These are phyloP conservation scores for Metschnikowia amazonensis DNA, from an alignment of 805 yeast species.

Conservation along the genomic window DNA sequence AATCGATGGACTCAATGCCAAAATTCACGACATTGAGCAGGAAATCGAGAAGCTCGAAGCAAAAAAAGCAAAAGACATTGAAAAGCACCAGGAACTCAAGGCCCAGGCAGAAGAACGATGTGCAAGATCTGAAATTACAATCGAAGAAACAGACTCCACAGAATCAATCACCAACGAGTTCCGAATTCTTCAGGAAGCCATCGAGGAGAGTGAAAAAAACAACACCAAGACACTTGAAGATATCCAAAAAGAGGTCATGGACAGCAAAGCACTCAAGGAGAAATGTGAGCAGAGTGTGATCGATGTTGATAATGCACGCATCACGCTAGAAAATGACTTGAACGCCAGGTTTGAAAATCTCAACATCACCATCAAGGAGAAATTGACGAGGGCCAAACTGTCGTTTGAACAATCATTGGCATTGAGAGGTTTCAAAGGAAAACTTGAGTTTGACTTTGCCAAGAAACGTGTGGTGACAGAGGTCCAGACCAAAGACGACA, in stretches of 20 bases:
- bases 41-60: conserved; percentile 15
- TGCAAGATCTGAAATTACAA: conserved; percentile 42
- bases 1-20: conserved; percentile 26
- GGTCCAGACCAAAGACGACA: conserved; percentile 59
- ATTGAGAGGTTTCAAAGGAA: conserved; percentile 71
- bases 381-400: conserved; percentile 29
- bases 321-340: conserved; percentile 28
- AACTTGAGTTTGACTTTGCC: conserved; percentile 57
- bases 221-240: conserved; percentile 56
- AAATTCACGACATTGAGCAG: conserved; percentile 11
- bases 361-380: conserved; percentile 30
- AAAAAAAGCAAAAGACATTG: conserved; percentile 12
- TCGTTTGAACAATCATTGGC: conserved; percentile 57
- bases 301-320: conserved; percentile 28
- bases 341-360: conserved; percentile 31
- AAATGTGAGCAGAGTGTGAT: conserved; percentile 40
- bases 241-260: conserved; percentile 46
- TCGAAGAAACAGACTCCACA: conserved; percentile 37
- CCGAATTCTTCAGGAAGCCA: conserved; percentile 40
- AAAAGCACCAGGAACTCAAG: conserved; percentile 17
- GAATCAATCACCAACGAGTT: conserved; percentile 51
- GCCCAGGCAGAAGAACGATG: conserved; percentile 41
- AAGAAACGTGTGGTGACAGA: conserved; percentile 50
- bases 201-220: conserved; percentile 49
- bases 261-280: conserved; percentile 40